Conservation (phyloP, 2,329 filamentous ascomycete genomes). For the Pseudocercospora fuligena region DNA sequence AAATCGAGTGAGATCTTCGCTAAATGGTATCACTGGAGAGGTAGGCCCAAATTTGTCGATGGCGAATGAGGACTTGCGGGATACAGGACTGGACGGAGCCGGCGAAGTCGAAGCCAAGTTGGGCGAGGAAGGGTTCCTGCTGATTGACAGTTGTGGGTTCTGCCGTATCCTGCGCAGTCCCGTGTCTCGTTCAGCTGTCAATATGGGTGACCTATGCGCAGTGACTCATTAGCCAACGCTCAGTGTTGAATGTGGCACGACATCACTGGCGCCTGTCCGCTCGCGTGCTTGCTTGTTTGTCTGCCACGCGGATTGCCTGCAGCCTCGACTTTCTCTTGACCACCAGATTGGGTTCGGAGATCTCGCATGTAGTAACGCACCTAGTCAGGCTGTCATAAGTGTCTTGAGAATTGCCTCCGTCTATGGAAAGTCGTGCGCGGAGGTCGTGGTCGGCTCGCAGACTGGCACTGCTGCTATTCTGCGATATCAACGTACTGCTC, state of each 20-base stretch:
- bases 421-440: slow-evolving; percentile 73
- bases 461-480: slow-evolving; percentile 40
- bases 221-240: slow-evolving; percentile 22
- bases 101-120: slow-evolving; percentile 75
- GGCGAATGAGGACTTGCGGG: slow-evolving; percentile 55
- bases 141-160: slow-evolving; percentile 58
- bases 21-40: slow-evolving; percentile 72
- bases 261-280: not conserved
- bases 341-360: not conserved
- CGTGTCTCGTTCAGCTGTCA: slow-evolving; percentile 63
- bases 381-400: slow-evolving; percentile 72
- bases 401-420: slow-evolving; percentile 68
- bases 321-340: not conserved
- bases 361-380: slow-evolving; percentile 55
- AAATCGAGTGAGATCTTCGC: slow-evolving; percentile 89
- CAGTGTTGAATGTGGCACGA: slow-evolving; percentile 13
- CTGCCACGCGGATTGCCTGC: not conserved
- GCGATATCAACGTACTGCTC: slow-evolving; percentile 53
- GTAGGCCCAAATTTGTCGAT: slow-evolving; percentile 65
- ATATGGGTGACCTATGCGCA: slow-evolving; percentile 72
- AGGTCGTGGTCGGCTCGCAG: slow-evolving; percentile 56
- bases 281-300: not conserved
- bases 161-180: slow-evolving; percentile 91
- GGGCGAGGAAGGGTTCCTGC: slow-evolving; percentile 68
- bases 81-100: slow-evolving; percentile 70